These are phyloP conservation scores for Laguncularia racemosa DNA, from an alignment of 345 rosid species.

Conservation along the genomic window DNA sequence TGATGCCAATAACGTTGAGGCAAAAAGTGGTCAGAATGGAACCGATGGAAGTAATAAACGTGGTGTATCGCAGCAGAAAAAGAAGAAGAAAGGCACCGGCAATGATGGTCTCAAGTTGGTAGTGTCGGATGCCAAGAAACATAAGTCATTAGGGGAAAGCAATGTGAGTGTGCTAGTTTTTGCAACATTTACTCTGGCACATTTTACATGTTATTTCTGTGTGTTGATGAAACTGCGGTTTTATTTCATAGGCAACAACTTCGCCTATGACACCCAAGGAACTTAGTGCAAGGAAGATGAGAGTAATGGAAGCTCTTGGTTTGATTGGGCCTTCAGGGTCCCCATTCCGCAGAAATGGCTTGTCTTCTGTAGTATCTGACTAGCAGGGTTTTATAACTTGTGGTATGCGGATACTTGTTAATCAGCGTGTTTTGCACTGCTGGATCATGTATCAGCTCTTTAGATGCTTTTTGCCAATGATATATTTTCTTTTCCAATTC, in stretches of 20 bases:
- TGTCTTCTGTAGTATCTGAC: neutral
- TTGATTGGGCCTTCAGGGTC: slow-evolving; percentile 53
- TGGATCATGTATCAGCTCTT: too few species aligned
- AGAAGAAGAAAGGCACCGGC: neutral
- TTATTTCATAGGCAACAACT: slow-evolving; percentile 16
- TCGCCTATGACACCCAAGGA: slow-evolving; percentile 17
- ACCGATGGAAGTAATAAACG: slow-evolving; percentile 8
- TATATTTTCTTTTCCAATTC: too few species aligned
- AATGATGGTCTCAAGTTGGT: too few species aligned
- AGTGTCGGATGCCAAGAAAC: too few species aligned
- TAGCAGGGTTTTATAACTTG: too few species aligned
- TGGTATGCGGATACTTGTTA: too few species aligned
- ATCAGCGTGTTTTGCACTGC: too few species aligned
- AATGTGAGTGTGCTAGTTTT: too few species aligned
- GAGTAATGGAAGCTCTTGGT: slow-evolving; percentile 60
- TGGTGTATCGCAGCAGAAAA: slow-evolving; percentile 11
- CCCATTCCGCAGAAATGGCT: slow-evolving; percentile 30
- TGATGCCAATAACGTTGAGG: too few species aligned
- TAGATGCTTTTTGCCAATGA: too few species aligned
- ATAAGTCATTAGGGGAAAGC: too few species aligned
- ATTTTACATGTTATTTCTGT: neutral
- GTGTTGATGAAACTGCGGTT: neutral
- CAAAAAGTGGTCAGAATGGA: neutral
- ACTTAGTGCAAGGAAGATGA: slow-evolving; percentile 30
- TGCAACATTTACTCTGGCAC: neutral